Evolutionary conservation across 2,329 filamentous ascomycete species (phyloP), one percentile per base, ranked within the genome.

Genomic region (Botrytis deweyae): DNA sequence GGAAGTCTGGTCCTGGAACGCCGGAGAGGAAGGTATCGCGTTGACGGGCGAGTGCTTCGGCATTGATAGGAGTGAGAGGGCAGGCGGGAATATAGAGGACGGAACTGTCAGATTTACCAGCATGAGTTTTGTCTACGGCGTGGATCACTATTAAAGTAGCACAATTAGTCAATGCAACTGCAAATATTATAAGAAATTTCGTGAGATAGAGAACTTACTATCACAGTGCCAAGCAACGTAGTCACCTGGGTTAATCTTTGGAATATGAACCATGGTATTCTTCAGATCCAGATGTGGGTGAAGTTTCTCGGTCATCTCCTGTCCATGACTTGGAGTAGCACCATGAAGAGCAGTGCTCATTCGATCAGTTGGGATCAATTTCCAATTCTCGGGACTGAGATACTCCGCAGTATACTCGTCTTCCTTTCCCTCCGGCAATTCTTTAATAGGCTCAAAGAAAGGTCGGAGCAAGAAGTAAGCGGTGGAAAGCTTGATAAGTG

Each of bases 21-120:
- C 93, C 94, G 0, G 84, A 81, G 2, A 91, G 81, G 77, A 95
- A 95, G 0, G 89, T 88, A n/a, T 88, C 85, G 36, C 91, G 87
- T 83, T 97, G 93, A n/a, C 88, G 87, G 2, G 83, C 86, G 1
- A 95, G 84, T 79, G 94, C 95, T 33, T 87, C 83, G 0, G 92
- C 90, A 78, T 96, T 97, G 64, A 86, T 84, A 68, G 91, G 88
- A 0, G 94, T 97, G 44, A 94, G 86, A 0, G 95, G 94, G 72
- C 93, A 96, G 0, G 93, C 91, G 0, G 95, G 94, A 72, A 98
- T 97, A 79, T 98, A 98, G 74, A 98, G 80, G 0, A 97, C 95
- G 78, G 91, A 94, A 0, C 92, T 94, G 81, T 98, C 95, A 0
- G 84, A 82, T 2, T 83, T 85, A 1, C 95, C 95, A 1, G 82